Evolutionary conservation across 768 basidiomycete species (phyloP).

Genomic region (Nevesoporus exiguus): DNA sequence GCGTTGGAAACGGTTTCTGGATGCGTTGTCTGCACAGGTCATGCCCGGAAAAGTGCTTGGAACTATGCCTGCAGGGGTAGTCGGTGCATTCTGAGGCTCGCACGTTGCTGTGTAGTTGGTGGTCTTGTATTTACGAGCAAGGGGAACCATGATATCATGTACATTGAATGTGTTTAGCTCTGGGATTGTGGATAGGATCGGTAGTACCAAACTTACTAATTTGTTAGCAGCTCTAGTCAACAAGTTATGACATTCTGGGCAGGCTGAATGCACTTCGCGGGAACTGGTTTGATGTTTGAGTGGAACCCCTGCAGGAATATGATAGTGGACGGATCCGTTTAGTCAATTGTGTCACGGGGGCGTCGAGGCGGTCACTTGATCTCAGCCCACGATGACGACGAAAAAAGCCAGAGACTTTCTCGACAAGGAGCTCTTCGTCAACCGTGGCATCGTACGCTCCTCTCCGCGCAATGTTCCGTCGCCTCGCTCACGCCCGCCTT

Average conservation of each 20-base stretch:
- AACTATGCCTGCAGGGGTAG: neutral
- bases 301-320: too few species aligned
- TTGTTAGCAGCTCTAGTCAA: neutral
- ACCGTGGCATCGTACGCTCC: constrained; percentile 40
- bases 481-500: neutral
- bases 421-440: constrained; percentile 44
- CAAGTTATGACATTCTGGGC: too few species aligned
- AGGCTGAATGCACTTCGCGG: too few species aligned
- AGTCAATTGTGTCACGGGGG: constrained; percentile 12
- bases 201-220: neutral
- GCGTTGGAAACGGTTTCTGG: constrained; percentile 21
- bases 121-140: neutral
- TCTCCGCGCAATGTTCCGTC: neutral
- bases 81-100: neutral
- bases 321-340: too few species aligned
- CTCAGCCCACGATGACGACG: constrained; percentile 26
- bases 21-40: constrained; percentile 12
- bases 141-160: neutral
- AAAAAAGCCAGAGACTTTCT: constrained; percentile 38
- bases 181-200: neutral
- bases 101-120: neutral
- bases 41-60: neutral
- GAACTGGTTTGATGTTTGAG: too few species aligned
- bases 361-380: neutral
- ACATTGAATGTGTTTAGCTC: neutral